Evolutionary conservation across 2,329 filamentous ascomycete species (phyloP).

Genomic region (Pyricularia grisea): DNA sequence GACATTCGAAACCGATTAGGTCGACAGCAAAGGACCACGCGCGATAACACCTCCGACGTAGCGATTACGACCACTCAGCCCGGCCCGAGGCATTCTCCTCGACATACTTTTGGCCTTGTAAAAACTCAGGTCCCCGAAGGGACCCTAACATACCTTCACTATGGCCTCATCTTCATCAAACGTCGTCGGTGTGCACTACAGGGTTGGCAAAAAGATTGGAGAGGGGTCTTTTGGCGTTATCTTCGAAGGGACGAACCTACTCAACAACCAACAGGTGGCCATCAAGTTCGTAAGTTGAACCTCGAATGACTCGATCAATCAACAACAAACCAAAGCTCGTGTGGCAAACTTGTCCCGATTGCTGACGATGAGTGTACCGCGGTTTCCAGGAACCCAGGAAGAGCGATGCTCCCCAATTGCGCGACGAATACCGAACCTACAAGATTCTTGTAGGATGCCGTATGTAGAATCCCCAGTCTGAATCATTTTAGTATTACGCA

Average conservation of each 20-base stretch:
- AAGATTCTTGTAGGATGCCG: conserved; percentile 77
- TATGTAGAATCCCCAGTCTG: not conserved
- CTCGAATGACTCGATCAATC: not conserved
- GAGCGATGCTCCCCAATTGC: conserved; percentile 87
- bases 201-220: conserved; percentile 98
- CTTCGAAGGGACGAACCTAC: conserved; percentile 98
- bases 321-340: not conserved
- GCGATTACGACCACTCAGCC: not conserved
- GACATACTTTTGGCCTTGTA: not conserved
- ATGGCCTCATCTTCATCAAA: not conserved
- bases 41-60: not conserved
- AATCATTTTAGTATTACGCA: not conserved
- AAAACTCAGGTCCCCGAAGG: not conserved
- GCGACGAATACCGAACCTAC: conserved; percentile 95
- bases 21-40: not conserved
- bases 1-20: not conserved
- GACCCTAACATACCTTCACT: not conserved
- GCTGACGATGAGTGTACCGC: not conserved
- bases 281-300: conserved; percentile 86
- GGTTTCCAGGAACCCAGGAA: conserved; percentile 65
- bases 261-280: conserved; percentile 97
- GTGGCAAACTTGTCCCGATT: not conserved
- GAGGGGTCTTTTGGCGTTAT: conserved; percentile 97
- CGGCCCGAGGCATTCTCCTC: not conserved
- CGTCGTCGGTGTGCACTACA: conserved; percentile 93